These are phyloP conservation scores for Nemania serpens DNA, from an alignment of 2,329 filamentous ascomycete species.

Conservation along the genomic window DNA sequence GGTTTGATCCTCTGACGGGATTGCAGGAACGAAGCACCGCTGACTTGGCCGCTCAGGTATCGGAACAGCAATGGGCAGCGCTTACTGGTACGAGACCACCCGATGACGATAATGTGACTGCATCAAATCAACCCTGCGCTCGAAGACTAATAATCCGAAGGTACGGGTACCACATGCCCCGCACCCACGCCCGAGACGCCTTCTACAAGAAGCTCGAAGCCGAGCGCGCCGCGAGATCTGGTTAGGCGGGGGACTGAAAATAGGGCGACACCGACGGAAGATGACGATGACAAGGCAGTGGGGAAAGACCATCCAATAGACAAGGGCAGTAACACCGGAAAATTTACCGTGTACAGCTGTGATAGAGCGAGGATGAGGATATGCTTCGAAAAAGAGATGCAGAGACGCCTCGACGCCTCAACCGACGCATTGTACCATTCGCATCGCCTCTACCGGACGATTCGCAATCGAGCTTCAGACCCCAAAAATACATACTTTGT, in stretches of 20 bases:
- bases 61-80: conserved; percentile 59
- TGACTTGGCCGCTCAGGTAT: conserved; percentile 51
- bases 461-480: conserved; percentile 29
- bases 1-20: conserved; percentile 36
- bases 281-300: not conserved
- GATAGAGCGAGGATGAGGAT: conserved; percentile 25
- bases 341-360: conserved; percentile 14
- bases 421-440: conserved; percentile 35
- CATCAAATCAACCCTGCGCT: not conserved
- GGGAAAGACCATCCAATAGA: conserved; percentile 25
- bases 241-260: conserved; percentile 13
- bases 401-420: conserved; percentile 8
- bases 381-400: conserved; percentile 20
- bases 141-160: conserved; percentile 43
- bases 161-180: conserved; percentile 67
- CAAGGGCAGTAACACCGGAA: conserved; percentile 18
- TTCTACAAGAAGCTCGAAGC: conserved; percentile 64
- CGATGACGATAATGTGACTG: not conserved
- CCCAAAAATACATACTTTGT: not conserved
- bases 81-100: conserved; percentile 57
- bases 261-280: not conserved
- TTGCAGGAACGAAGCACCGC: conserved; percentile 25
- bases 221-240: conserved; percentile 51
- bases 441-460: conserved; percentile 25
- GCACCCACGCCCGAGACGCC: conserved; percentile 61